phyloP scores from a whole-genome alignment of 352 stramenopile genomes.

The Pythium rishiriense region DNA sequence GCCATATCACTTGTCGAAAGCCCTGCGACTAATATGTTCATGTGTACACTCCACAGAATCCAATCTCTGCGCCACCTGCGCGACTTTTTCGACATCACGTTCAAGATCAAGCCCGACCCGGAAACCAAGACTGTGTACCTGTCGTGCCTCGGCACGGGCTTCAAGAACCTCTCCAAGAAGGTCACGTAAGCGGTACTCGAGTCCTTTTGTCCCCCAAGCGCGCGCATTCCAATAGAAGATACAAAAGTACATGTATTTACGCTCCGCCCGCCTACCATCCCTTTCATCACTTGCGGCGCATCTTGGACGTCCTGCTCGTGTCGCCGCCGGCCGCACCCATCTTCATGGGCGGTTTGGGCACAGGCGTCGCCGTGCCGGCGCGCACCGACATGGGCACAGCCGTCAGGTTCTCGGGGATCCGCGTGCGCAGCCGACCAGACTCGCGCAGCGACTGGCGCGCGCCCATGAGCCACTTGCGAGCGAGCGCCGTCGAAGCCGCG shows the following conservation, averaged over 20 bases:
- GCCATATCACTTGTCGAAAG: background rate
- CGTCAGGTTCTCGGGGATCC: conserved; percentile 55
- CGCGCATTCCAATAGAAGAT: conserved; percentile 12
- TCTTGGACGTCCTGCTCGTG: conserved; percentile 54
- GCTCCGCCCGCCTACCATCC: background rate
- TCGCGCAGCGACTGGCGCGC: conserved; percentile 64
- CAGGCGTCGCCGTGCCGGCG: conserved; percentile 50
- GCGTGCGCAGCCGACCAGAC: conserved; percentile 36
- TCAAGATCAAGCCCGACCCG: conserved; percentile 91
- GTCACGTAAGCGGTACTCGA: conserved; percentile 76
- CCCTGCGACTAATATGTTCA: background rate
- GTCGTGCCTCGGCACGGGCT: conserved; percentile 93
- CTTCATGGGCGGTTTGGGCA: conserved; percentile 72
- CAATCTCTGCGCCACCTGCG: conserved; percentile 89
- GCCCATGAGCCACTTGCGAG: conserved; percentile 76
- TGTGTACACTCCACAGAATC: conserved; percentile 52
- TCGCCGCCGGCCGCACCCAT: conserved; percentile 71
- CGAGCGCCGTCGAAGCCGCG: conserved; percentile 78
- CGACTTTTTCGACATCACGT: conserved; percentile 93
- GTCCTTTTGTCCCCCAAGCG: background rate
- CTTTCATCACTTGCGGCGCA: conserved; percentile 61
- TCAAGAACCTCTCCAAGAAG: conserved; percentile 96
- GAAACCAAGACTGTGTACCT: conserved; percentile 91
- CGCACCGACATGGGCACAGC: conserved; percentile 53
- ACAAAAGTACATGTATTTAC: conserved; percentile 4